Evolutionary conservation across 2,329 filamentous ascomycete genomes (phyloP).

Genomic region (Claviceps africana): DNA sequence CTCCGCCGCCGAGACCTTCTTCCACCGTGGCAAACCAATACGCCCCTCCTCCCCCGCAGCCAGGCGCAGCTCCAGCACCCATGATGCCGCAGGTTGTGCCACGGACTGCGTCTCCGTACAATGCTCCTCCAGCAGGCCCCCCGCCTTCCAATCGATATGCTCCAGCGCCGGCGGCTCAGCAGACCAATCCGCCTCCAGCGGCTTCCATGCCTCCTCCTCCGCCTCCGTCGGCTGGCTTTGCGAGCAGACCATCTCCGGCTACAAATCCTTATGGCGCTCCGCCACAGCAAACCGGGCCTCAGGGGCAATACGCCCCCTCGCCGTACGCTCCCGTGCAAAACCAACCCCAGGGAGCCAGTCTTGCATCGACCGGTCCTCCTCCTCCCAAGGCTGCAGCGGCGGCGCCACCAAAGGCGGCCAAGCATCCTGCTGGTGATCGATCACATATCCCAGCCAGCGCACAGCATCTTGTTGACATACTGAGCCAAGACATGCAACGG

Average conservation of each 20-base stretch:
- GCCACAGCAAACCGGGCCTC: constrained; percentile 29
- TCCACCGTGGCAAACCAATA: constrained; percentile 47
- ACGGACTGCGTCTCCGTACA: constrained; percentile 74
- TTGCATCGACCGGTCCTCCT: constrained; percentile 25
- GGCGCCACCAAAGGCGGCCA: constrained; percentile 41
- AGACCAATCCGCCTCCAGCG: constrained; percentile 28
- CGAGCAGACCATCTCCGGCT: constrained; percentile 30
- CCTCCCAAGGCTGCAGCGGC: constrained; percentile 33
- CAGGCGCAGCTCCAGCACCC: constrained; percentile 49
- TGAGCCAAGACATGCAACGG: constrained; percentile 74
- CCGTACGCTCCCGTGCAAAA: constrained; percentile 28
- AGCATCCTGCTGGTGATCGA: constrained; percentile 72
- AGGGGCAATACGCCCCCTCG: constrained; percentile 20
- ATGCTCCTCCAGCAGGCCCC: constrained; percentile 55
- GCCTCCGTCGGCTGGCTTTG: constrained; percentile 18
- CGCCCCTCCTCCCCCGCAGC: constrained; percentile 40
- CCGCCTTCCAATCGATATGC: constrained; percentile 67
- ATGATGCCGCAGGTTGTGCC: constrained; percentile 44
- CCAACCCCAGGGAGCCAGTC: constrained; percentile 25
- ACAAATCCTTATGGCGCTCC: constrained; percentile 29
- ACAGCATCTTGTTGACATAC: constrained; percentile 65
- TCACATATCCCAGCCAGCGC: constrained; percentile 73
- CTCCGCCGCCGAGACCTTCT: constrained; percentile 43
- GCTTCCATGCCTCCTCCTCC: constrained; percentile 26
- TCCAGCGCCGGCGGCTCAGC: constrained; percentile 46